Conservation (phyloP, 148 eudicot genomes). For the Cornus controversa region DNA sequence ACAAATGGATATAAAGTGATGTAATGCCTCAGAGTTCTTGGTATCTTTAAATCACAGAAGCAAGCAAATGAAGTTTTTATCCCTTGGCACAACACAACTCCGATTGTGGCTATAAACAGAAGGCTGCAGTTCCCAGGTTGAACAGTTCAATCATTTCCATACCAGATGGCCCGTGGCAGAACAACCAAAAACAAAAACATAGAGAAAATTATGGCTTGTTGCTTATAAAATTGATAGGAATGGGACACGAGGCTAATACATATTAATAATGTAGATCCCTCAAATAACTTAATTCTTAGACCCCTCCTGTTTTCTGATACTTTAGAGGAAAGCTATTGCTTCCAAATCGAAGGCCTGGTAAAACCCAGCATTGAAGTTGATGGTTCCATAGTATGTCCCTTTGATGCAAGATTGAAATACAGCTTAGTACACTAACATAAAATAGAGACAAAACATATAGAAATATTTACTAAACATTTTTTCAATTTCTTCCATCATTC, state of each 20-base stretch:
- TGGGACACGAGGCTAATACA: not conserved
- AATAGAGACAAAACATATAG: not conserved
- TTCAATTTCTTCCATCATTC: not conserved
- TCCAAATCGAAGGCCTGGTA: not conserved
- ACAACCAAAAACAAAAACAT: not conserved
- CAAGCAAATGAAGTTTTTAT: too few relatives aligned
- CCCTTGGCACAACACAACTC: not conserved
- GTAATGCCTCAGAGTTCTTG: not conserved
- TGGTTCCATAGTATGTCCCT: not conserved
- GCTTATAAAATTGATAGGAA: too few relatives aligned
- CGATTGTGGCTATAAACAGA: not conserved
- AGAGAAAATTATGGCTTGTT: not conserved
- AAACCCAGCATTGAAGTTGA: not conserved
- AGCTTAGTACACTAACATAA: constrained; percentile 1
- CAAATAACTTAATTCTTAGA: not conserved
- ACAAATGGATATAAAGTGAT: not conserved
- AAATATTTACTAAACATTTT: not conserved
- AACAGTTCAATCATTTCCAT: not conserved
- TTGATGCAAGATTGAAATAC: not conserved
- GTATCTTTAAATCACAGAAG: not conserved
- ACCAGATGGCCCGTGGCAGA: not conserved
- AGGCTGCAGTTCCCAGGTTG: not conserved
- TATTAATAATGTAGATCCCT: not conserved
- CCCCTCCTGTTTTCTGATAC: not conserved
- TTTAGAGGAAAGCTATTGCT: not conserved